A percentile compares a stretch with the other conserved stretches of the same genome.
Evolutionary conservation across 495 filamentous ascomycete genomes (phyloP).

Genomic region (Antarctomyces pellizariae): DNA sequence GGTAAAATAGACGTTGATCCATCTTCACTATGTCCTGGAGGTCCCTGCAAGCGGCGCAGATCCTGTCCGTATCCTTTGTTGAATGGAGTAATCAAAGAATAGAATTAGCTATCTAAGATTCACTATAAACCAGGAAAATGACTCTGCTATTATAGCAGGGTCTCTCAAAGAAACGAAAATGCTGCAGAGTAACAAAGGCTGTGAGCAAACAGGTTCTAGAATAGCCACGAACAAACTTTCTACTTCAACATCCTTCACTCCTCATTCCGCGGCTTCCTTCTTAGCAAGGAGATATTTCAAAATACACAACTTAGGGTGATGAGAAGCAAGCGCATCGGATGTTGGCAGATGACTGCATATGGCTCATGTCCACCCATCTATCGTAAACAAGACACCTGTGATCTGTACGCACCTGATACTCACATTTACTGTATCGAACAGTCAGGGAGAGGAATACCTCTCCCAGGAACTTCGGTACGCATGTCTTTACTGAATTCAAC

Average conservation of each 20-base stretch:
- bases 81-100: no score
- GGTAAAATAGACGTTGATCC: no score
- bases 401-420: constrained; percentile 3
- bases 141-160: no score
- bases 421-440: constrained; percentile 2
- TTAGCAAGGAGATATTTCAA: constrained; percentile 6
- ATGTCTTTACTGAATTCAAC: constrained; percentile 3
- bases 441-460: constrained; percentile 3
- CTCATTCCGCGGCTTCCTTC: constrained; percentile 5
- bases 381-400: constrained; percentile 5
- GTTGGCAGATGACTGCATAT: constrained; percentile 8
- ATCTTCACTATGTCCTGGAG: constrained; percentile 4
- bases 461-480: constrained; percentile 2
- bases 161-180: no score
- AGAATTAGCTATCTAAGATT: no score
- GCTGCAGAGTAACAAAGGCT: no score
- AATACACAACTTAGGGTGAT: constrained; percentile 9
- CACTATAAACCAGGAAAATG: no score
- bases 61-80: no score
- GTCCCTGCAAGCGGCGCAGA: no score
- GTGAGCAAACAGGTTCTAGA: no score
- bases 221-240: no score
- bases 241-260: no score
- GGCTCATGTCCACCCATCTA: constrained; percentile 7
- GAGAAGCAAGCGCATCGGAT: constrained; percentile 8